Evolutionary conservation across 1,284 basidiomycete species (phyloP), one percentile per base, ranked within the genome.

Genomic region (Chalciporus sp.): DNA sequence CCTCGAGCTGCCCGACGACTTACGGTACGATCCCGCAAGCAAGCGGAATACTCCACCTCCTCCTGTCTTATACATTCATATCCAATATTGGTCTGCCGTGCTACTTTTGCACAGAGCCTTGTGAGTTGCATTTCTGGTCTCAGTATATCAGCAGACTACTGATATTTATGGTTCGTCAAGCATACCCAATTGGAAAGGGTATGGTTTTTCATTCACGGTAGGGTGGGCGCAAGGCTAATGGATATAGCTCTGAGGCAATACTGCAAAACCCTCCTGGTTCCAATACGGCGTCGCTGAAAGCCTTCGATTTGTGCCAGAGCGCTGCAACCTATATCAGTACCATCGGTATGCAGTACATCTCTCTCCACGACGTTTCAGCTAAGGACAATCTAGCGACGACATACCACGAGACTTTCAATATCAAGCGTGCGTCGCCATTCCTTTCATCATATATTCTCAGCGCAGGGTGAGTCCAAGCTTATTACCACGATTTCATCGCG

Each of bases 71-170:
- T 78, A 84, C 46, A 74, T 94, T 29, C 89, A 94, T 62, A 78
- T 91, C 49, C 80, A 89, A 62, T 93, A 94, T 68, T 92, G 89
- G 81, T 83, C 82, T 10, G 80, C 88, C 12, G 83, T 94, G 7
- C 76, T 94, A 17, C 74, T 94, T 29, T 76, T 94, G 29, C 84
- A 94, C 69, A 82, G 92, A 39, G 90, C 89, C 19, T 94, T 90
- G 89, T 92, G 68, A 77, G 90, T 79, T 27, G 9, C 26, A 42
- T 23, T 23, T 23, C 23, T 23, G 23, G 23, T 28, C 49, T 45
- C 41, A 50, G 19, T 26, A 41, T 44, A 44, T 56, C 46, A 12
- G 28, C 27, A 37, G 37, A 4, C 26, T 26, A 11, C 31, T 64
- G 26, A 60, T 43, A 37, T 49, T 51, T 49, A 27, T 33, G 42